Percentiles rank a stretch among this genome's conserved stretches.
Conservation (phyloP, 352 stramenopile species). For the Globisporangium megalacanthum region DNA sequence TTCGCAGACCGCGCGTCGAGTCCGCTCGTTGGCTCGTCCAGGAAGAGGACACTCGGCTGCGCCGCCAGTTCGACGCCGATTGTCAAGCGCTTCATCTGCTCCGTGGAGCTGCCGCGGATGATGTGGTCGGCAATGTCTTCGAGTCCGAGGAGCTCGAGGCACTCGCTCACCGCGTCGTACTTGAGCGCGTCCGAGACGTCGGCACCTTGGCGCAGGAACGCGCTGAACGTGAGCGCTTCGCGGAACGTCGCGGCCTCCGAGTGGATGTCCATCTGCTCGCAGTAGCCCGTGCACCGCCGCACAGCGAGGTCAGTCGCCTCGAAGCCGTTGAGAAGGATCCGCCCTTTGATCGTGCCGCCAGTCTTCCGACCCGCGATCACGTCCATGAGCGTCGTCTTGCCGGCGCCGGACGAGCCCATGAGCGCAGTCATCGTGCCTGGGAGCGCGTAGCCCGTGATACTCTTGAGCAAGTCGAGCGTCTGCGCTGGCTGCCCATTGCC, state of each 20-base stretch:
- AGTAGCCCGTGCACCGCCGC: constrained; percentile 59
- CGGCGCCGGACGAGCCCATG: constrained; percentile 70
- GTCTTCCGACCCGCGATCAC: constrained; percentile 91
- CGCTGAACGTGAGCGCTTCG: constrained; percentile 91
- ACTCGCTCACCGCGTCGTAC: constrained; percentile 52
- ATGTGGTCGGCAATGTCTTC: constrained; percentile 23
- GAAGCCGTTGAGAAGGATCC: constrained; percentile 60
- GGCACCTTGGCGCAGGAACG: constrained; percentile 67
- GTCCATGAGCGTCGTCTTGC: constrained; percentile 95
- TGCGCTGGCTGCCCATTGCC: constrained; percentile 23
- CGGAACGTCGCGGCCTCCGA: constrained; percentile 86
- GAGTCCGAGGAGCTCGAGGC: constrained; percentile 46
- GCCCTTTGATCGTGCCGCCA: constrained; percentile 59
- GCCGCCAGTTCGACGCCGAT: constrained; percentile 84
- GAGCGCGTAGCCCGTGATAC: constrained; percentile 45
- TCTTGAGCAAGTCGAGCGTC: constrained; percentile 43
- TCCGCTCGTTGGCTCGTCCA: constrained; percentile 44
- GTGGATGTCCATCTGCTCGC: constrained; percentile 89
- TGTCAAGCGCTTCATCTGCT: constrained; percentile 29
- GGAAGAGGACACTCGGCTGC: constrained; percentile 64
- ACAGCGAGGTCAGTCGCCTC: constrained; percentile 47
- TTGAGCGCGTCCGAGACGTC: constrained; percentile 35
- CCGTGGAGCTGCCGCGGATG: constrained; percentile 21
- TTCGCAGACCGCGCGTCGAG: constrained; percentile 39
- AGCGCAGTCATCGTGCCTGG: constrained; percentile 63